Evolutionary conservation across 345 rosid genomes (phyloP).

Genomic region (Murraya paniculata): DNA sequence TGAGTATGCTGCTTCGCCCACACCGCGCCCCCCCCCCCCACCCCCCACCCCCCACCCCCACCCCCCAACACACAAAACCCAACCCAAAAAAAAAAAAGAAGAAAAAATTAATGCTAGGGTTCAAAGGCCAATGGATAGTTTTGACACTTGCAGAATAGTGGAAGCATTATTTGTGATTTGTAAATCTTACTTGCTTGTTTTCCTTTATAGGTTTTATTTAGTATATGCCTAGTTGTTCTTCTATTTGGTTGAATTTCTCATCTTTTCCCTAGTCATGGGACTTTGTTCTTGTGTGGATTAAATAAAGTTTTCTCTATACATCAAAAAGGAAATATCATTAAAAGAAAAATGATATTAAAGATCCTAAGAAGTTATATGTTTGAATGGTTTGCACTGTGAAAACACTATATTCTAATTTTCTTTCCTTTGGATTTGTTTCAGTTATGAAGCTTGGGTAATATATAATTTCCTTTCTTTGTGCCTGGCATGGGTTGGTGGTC

Average conservation of each 20-base stretch:
- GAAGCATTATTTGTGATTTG: neutral
- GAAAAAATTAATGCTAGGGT: neutral
- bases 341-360: neutral
- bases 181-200: neutral
- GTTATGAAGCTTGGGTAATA: conserved; percentile 99
- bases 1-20: neutral
- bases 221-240: neutral
- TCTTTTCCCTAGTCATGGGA: neutral
- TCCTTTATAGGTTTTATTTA: neutral
- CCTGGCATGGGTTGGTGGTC: conserved; percentile 99
- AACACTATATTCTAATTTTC: neutral
- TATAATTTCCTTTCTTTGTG: conserved; percentile 88
- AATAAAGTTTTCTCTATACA: neutral
- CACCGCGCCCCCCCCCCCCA: too few relatives aligned
- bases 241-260: neutral
- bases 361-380: neutral
- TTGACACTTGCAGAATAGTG: neutral
- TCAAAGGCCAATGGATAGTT: neutral
- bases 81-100: too few relatives aligned
- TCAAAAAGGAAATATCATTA: neutral
- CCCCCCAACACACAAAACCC: too few relatives aligned
- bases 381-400: neutral
- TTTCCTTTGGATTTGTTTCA: conserved; percentile 33
- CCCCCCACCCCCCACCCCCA: rapidly evolving
- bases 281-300: neutral